phyloP scores from a whole-genome alignment of 75 land plant genomes.

The Isoetes taiwanensis region DNA sequence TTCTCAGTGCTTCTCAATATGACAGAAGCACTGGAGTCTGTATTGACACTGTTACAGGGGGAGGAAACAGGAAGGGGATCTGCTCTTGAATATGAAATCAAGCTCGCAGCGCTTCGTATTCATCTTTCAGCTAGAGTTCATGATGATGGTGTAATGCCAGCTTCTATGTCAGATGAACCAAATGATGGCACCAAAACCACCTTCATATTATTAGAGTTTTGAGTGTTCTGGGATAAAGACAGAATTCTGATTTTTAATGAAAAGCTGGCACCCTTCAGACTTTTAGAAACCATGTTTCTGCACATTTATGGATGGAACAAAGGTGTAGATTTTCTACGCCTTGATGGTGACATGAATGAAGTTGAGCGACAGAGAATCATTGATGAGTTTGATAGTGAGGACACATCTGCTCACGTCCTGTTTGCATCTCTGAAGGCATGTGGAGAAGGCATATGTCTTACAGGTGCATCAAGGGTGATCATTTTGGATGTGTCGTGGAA shows the following conservation, averaged over 20 bases:
- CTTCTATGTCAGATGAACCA: too few species aligned
- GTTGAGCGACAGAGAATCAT: slow-evolving; percentile 38
- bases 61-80: too few species aligned
- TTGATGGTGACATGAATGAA: slow-evolving; percentile 38
- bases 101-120: too few species aligned
- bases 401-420: slow-evolving; percentile 33
- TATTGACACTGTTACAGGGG: too few species aligned
- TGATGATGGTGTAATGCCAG: too few species aligned
- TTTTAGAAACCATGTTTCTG: slow-evolving; percentile 33
- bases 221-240: slow-evolving; percentile 32
- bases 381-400: slow-evolving; percentile 36
- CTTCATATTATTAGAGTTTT: too few species aligned
- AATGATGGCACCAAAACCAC: too few species aligned
- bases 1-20: too few species aligned
- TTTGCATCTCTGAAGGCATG: slow-evolving; percentile 74
- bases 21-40: too few species aligned
- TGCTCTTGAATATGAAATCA: too few species aligned
- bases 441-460: slow-evolving; percentile 59
- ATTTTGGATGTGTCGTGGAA: slow-evolving; percentile 80
- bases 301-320: slow-evolving; percentile 49
- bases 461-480: slow-evolving; percentile 79
- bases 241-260: slow-evolving; percentile 74
- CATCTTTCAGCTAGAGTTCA: too few species aligned
- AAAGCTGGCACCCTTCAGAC: slow-evolving; percentile 37
- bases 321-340: slow-evolving; percentile 45